Evolutionary conservation across 2,329 filamentous ascomycete species (phyloP).

Genomic region (Didymella segeticola): DNA sequence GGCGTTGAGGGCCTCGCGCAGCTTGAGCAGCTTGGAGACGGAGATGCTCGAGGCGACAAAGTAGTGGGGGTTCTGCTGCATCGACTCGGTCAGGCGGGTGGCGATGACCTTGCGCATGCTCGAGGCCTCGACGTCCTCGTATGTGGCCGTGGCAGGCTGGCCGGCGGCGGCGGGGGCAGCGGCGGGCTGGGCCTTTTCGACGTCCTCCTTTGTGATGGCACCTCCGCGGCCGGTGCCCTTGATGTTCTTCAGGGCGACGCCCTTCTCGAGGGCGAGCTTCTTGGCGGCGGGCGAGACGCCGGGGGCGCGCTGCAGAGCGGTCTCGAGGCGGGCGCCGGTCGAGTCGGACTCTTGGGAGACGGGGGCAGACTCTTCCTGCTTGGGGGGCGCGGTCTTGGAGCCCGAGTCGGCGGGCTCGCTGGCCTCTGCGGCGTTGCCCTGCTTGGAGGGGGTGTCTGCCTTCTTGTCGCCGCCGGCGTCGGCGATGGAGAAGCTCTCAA

Average conservation of each 20-base stretch:
- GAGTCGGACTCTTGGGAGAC: constrained; percentile 73
- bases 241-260: constrained; percentile 75
- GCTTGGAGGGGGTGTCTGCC: constrained; percentile 68
- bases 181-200: constrained; percentile 80
- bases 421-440: constrained; percentile 64
- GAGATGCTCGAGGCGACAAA: constrained; percentile 92
- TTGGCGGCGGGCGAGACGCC: constrained; percentile 75
- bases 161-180: constrained; percentile 53
- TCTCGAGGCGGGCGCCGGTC: constrained; percentile 78
- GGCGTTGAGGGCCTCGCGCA: constrained; percentile 90
- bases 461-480: constrained; percentile 88
- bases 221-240: constrained; percentile 89
- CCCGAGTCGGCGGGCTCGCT: constrained; percentile 66
- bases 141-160: constrained; percentile 68
- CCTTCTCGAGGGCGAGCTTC: constrained; percentile 84
- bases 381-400: constrained; percentile 64
- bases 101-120: constrained; percentile 99
- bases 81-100: constrained; percentile 84
- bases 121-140: constrained; percentile 82
- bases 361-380: constrained; percentile 57
- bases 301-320: constrained; percentile 81
- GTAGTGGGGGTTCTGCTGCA: constrained; percentile 96
- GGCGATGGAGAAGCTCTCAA: constrained; percentile 84
- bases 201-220: constrained; percentile 88
- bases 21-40: constrained; percentile 93